Evolutionary conservation across 208 protist genomes (phyloP), one percentile per base, ranked within the genome.

Genomic region (Pavlovales sp.): DNA sequence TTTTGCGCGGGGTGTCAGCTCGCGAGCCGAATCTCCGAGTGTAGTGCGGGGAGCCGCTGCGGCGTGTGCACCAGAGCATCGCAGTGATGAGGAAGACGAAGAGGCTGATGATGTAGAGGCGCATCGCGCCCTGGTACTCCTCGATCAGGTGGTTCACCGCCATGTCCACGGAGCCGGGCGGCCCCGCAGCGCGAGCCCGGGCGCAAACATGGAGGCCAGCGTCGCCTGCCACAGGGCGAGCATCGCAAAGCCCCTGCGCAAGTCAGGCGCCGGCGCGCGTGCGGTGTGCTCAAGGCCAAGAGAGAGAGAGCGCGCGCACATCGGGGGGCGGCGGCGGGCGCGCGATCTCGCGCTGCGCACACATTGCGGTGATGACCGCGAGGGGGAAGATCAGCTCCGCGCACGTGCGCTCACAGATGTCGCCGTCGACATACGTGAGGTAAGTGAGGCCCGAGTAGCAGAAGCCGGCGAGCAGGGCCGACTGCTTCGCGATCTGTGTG

Each of bases 141-240:
- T 34, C 66, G 36, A 86, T 44, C 57, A 86, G 66, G 22, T 46
- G 41, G 66, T 86, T 46, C 22, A 77, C 82, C 2, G 82, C 82
- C 14, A 46, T 8, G 26, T 86, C 41, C 82, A 86, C 77, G 8
- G 37, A 46, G 44, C 82, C 82, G 14, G 66, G 36, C 2, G 82
- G 82, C 28, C 82, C 82, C 82, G 82, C 44, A 86, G 57, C 57
- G 82, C 82, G 18, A 86, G 82, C 30, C 82, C 82, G 11, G 82
- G 82, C 28, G 41, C 82, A 30, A 71, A 30, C 57, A 71, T 71
- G 14, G 57, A 71, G 22, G 57, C 57, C 22, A 71, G 57, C 57
- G 57, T 71, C 57, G 57, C 7, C 57, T 71, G 57, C 57, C 57
- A 71, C 22, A 71, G 57, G 22, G 57, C 5, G 57, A 71, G 57